Base-by-base conservation (phyloP, 441 rosid genomes). In the Gossypium schwendimanii region DNA sequence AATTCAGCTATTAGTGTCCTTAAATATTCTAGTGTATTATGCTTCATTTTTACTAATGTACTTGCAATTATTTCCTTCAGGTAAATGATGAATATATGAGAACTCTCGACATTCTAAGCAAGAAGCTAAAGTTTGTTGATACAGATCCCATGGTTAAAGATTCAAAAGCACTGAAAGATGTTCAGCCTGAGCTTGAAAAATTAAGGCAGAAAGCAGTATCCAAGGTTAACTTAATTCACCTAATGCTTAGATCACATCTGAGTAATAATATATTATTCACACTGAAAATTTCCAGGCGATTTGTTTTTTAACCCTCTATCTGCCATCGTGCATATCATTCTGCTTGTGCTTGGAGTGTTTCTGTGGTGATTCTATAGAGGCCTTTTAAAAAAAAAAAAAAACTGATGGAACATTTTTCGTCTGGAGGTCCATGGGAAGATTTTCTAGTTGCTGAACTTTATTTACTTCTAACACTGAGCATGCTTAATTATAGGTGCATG, bases 151-250 rank as follows among this genome's bases (percentile, higher is more conserved):
- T 84, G 81, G 91, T 90, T 63, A 96, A 86, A 80, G 83, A 87
- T 74, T 89, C 99, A 62, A 90, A 90, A 83, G 97, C 98, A 57
- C 86, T 96, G 61, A 93, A 89, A 85, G 99, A 96, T 80, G 97
- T 96, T 73, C 93, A 91, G 73, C 99, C 97, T 23, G 99, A 96
- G 85, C 98, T 96, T 73, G 98, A 93, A 83, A 96, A 92, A 84
- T 93, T 96, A 45, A 84, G 98, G 76, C 98, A 91, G 78, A 96
- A 91, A 83, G 97, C 98, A 70, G 89, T 96, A 80, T 86, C 98
- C 23, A 96, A 93, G 98, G 99, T 96, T 75, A 52, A 59, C 77
- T 73, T 44, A 69, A 73, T 47, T 81, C 73, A 24, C 62, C 21
- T 10, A 69, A 55, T 80, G 36, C 61, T 64, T 59, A 18, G 69